phyloP scores from a whole-genome alignment of 768 basidiomycete species.

The Holtermanniella nyarrowii region DNA sequence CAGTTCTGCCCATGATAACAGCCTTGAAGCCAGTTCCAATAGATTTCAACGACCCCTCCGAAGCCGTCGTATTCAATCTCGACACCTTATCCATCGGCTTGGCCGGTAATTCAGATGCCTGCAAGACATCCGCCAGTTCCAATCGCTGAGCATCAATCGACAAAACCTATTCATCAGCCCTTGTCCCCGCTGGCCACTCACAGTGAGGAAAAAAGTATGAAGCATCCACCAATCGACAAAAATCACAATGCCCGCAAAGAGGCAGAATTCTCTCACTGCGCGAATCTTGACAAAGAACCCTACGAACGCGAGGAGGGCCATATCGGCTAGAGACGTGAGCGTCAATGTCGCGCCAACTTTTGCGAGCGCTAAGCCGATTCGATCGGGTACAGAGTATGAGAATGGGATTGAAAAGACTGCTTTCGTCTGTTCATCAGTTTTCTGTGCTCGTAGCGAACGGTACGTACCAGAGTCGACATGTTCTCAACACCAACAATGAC shows the following conservation, averaged over 20 bases:
- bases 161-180: slow-evolving; percentile 42
- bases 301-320: slow-evolving; percentile 64
- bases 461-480: slow-evolving; percentile 79
- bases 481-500: slow-evolving; percentile 94
- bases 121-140: slow-evolving; percentile 77
- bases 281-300: slow-evolving; percentile 59
- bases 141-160: slow-evolving; percentile 92
- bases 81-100: too few species aligned
- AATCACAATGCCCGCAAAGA: slow-evolving; percentile 84
- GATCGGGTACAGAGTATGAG: slow-evolving; percentile 52
- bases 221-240: slow-evolving; percentile 96
- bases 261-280: slow-evolving; percentile 82
- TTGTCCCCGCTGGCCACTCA: slow-evolving; percentile 33
- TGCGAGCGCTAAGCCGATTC: slow-evolving; percentile 82
- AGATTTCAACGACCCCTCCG: neutral
- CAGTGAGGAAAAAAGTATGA: slow-evolving; percentile 89
- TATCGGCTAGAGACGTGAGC: slow-evolving; percentile 80
- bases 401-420: slow-evolving; percentile 32
- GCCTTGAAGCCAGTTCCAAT: slow-evolving; percentile 9
- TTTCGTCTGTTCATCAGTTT: slow-evolving; percentile 16
- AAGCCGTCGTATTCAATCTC: too few species aligned
- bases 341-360: slow-evolving; percentile 84
- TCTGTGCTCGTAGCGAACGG: too few species aligned
- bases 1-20: slow-evolving; percentile 17
- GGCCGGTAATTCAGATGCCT: slow-evolving; percentile 37